These are phyloP conservation scores for Colletotrichum lupini DNA, from an alignment of 2,329 filamentous ascomycete species.

Conservation along the genomic window DNA sequence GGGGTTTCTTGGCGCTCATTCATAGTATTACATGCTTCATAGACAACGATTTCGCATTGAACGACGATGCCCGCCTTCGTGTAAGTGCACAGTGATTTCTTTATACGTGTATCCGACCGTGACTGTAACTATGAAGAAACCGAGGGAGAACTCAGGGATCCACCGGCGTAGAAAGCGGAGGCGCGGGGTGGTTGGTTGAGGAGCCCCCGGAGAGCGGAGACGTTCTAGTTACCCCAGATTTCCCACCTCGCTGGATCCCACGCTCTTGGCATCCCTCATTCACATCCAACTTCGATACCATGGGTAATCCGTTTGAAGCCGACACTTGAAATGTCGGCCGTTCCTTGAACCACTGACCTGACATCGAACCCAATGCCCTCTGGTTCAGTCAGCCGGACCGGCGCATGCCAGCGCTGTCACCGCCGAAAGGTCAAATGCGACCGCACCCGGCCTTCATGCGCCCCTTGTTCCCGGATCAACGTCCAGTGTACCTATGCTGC, in stretches of 20 bases:
- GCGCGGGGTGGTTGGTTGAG: background rate
- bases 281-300: background rate
- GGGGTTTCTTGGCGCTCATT: background rate
- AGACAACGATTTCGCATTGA: background rate
- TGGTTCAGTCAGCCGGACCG: slow-evolving; percentile 22
- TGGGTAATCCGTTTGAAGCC: background rate
- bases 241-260: background rate
- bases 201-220: background rate
- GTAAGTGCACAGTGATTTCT: background rate
- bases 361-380: slow-evolving; percentile 7
- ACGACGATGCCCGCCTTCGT: background rate
- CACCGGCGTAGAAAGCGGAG: background rate
- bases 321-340: background rate
- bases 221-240: slow-evolving; percentile 9
- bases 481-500: slow-evolving; percentile 48
- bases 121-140: background rate
- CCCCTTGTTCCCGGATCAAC: slow-evolving; percentile 47
- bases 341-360: too few species aligned
- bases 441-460: slow-evolving; percentile 49
- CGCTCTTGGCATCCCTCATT: background rate
- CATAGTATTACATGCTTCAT: background rate
- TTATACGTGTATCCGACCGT: too few species aligned
- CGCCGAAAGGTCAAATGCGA: slow-evolving; percentile 54
- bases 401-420: slow-evolving; percentile 53
- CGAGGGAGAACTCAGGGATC: background rate